Evolutionary conservation across 139 green algal species (phyloP), one percentile per base, ranked within the genome.

Genomic region (Asterochloris sp.): DNA sequence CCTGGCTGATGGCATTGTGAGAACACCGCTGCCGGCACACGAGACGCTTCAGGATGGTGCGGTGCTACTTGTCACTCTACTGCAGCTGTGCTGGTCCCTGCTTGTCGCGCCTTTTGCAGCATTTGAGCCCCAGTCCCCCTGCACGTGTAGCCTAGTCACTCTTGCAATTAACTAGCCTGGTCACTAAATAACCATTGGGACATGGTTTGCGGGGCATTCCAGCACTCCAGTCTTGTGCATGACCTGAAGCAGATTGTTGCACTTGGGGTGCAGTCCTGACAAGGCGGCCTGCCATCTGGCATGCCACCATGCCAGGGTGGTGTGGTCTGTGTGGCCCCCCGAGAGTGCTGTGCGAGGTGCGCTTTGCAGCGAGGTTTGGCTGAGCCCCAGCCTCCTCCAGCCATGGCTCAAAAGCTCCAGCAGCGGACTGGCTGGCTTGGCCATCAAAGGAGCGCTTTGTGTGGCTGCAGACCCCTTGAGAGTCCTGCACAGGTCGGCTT

Each of bases 31-130:
- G 74, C 87, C 92, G 1, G 89, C 97, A 16, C 77, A 83, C 60
- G 89, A 96, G 69, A 99, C 97, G 0, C 98, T 99, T 75, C 83
- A 95, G 64, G 96, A 99, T 77, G 93, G 92, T 96, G 80, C 80
- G 87, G 15, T 1, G 74, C 60, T 23, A 21, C 21, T 21, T 71
- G 66, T 71, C 66, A 10, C 66, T 26, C 17, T 71, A 4, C 21
- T 23, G 17, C 66, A 26, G 66, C 17, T 10, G 4, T 2, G 17
- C 66, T 13, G 17, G 17, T 26, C 17, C 19, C 66, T 71, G 66
- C 1, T 13, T 2, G 1, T 71, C 19, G 19, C 21, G 6, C 6
- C 6, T 26, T 4, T 26, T 71, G 21, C 17, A 26, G 19, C 1
- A 71, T 23, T 23, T 6, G 66, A 21, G 19, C 21, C 66, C 6